These are phyloP conservation scores for Talaromyces sp. DNA, from an alignment of 2,329 filamentous ascomycete species.

Conservation along the genomic window DNA sequence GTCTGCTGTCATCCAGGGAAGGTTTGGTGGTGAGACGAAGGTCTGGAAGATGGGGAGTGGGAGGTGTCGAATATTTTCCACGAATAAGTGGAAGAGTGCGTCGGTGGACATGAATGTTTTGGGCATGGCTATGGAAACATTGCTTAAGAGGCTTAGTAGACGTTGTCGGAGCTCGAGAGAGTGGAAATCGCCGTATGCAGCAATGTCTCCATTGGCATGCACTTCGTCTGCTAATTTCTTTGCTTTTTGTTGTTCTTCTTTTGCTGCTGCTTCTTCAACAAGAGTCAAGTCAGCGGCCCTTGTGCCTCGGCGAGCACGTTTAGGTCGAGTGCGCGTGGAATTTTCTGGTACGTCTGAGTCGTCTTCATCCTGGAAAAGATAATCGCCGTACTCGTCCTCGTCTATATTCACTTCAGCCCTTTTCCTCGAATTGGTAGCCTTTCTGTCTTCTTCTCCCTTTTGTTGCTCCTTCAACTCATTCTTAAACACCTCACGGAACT, in stretches of 20 bases:
- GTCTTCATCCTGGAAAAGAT: constrained; percentile 37
- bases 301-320: constrained; percentile 33
- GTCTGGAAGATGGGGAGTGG: constrained; percentile 47
- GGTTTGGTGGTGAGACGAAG: constrained; percentile 44
- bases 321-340: constrained; percentile 24
- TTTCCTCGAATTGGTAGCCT: constrained; percentile 29
- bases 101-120: constrained; percentile 36
- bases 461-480: constrained; percentile 42
- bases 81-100: constrained; percentile 43
- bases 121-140: constrained; percentile 36
- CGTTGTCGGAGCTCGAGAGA: constrained; percentile 45
- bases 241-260: constrained; percentile 11
- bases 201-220: constrained; percentile 24
- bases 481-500: constrained; percentile 46
- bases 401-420: constrained; percentile 46
- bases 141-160: constrained; percentile 43
- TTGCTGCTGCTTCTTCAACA: not conserved
- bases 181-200: constrained; percentile 36
- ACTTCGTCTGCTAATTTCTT: constrained; percentile 18
- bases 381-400: constrained; percentile 46
- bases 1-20: constrained; percentile 38
- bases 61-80: constrained; percentile 47
- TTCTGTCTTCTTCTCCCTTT: constrained; percentile 29
- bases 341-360: constrained; percentile 31
- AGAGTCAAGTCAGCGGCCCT: constrained; percentile 13